Evolutionary conservation across 495 filamentous ascomycete species (phyloP).

Genomic region (Schizothecium vesticola): DNA sequence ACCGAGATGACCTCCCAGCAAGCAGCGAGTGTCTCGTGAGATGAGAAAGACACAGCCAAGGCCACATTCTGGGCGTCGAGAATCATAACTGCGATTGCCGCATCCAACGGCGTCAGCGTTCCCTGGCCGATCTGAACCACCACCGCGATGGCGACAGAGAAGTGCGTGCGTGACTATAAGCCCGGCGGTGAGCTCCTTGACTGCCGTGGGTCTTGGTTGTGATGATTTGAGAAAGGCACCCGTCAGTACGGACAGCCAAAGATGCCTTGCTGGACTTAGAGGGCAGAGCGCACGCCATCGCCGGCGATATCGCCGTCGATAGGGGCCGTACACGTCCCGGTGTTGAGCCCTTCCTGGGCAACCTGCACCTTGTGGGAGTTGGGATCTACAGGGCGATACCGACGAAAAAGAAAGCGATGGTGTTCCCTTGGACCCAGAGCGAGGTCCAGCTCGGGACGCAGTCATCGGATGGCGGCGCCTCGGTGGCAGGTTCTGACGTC

Average conservation of each 20-base stretch:
- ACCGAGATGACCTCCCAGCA: constrained; percentile 21
- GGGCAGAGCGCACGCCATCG: constrained; percentile 20
- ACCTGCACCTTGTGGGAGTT: not conserved
- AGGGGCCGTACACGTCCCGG: not conserved
- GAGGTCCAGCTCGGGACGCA: not conserved
- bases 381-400: not conserved
- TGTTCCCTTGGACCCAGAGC: constrained; percentile 4
- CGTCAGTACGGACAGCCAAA: constrained; percentile 17
- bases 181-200: constrained; percentile 21
- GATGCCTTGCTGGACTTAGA: constrained; percentile 19
- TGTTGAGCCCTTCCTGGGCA: not conserved
- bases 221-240: constrained; percentile 13
- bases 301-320: constrained; percentile 25
- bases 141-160: constrained; percentile 22
- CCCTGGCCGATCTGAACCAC: constrained; percentile 16
- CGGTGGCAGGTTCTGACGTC: not conserved
- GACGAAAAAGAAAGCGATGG: not conserved
- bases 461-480: not conserved
- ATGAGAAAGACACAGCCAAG: constrained; percentile 18
- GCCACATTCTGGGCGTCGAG: constrained; percentile 23
- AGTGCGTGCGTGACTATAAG: constrained; percentile 20
- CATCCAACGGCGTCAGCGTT: constrained; percentile 23
- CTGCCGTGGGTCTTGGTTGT: constrained; percentile 13
- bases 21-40: constrained; percentile 22
- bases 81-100: constrained; percentile 18